Percentiles rank a stretch among this genome's conserved stretches.
These are phyloP conservation scores for Hygrocybe punicea DNA, from an alignment of 768 basidiomycete species.

Conservation along the genomic window DNA sequence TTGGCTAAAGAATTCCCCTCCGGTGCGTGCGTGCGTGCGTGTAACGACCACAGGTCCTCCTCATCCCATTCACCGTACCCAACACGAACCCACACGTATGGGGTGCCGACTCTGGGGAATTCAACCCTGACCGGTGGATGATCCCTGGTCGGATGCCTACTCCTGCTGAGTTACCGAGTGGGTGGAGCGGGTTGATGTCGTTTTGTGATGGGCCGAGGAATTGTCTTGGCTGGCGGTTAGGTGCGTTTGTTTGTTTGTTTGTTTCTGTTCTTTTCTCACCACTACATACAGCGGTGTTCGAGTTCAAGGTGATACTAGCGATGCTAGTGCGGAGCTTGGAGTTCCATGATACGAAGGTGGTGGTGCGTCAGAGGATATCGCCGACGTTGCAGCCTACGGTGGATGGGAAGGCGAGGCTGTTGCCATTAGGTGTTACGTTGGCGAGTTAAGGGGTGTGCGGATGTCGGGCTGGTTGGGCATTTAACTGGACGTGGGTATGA, in stretches of 20 bases:
- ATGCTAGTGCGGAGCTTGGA: conserved; percentile 36
- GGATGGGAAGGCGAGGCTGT: conserved; percentile 23
- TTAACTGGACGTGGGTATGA: no score
- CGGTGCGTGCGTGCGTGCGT: no score
- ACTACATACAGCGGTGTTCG: conserved; percentile 28
- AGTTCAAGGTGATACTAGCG: conserved; percentile 41
- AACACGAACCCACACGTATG: conserved; percentile 34
- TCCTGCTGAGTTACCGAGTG: conserved; percentile 28
- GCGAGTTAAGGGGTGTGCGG: no score
- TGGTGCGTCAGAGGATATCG: conserved; percentile 30
- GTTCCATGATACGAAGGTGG: conserved; percentile 35
- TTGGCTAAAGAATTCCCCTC: no score
- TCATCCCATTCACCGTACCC: conserved; percentile 34
- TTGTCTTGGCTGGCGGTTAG: conserved; percentile 42
- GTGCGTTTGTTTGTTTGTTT: conserved; percentile 13
- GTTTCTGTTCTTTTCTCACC: neutral
- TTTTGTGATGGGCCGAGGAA: conserved; percentile 44
- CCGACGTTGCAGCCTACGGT: conserved; percentile 37
- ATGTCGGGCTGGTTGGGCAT: no score
- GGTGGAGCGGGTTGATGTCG: conserved; percentile 37
- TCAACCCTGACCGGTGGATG: conserved; percentile 42
- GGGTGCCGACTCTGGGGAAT: conserved; percentile 34
- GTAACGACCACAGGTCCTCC: conserved; percentile 25
- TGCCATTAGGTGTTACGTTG: conserved; percentile 11
- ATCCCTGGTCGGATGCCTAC: conserved; percentile 28